These are phyloP conservation scores for Linanthus parryae DNA, from an alignment of 148 eudicot species.

Conservation along the genomic window DNA sequence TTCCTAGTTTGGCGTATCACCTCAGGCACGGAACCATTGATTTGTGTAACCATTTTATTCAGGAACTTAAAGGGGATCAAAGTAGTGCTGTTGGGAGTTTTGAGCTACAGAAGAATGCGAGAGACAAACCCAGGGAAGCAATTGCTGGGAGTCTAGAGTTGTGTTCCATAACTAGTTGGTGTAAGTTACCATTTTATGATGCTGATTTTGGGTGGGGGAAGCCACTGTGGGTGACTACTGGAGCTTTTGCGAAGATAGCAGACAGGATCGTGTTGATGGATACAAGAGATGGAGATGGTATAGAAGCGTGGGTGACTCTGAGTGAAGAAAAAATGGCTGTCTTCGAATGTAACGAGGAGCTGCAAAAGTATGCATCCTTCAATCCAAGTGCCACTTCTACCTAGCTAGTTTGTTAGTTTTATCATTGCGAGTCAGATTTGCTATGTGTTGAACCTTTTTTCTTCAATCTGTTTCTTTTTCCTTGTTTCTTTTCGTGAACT, in stretches of 20 bases:
- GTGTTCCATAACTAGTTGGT: slow-evolving; percentile 41
- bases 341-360: slow-evolving; percentile 26
- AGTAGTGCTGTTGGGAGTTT: slow-evolving; percentile 9
- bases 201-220: slow-evolving; percentile 53
- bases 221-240: slow-evolving; percentile 52
- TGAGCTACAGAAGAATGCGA: slow-evolving; percentile 18
- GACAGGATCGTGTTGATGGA: slow-evolving; percentile 38
- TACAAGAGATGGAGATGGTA: slow-evolving; percentile 33
- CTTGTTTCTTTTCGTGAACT: no score
- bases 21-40: slow-evolving; percentile 19
- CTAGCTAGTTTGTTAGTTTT: no score
- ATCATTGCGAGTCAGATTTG: no score
- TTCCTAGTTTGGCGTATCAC: slow-evolving; percentile 18
- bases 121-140: slow-evolving; percentile 9
- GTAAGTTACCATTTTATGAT: slow-evolving; percentile 39
- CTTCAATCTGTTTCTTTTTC: no score
- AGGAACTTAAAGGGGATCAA: slow-evolving; percentile 21
- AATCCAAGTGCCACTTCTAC: no score
- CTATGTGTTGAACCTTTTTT: no score
- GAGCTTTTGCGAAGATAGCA: slow-evolving; percentile 18
- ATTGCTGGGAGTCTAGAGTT: no score
- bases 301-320: slow-evolving; percentile 57
- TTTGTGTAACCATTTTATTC: slow-evolving; percentile 27
- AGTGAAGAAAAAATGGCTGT: slow-evolving; percentile 45
- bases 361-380: slow-evolving; percentile 24